Base-by-base conservation (phyloP, 169 alveolate species). In the Cryptosporidium bovis region DNA sequence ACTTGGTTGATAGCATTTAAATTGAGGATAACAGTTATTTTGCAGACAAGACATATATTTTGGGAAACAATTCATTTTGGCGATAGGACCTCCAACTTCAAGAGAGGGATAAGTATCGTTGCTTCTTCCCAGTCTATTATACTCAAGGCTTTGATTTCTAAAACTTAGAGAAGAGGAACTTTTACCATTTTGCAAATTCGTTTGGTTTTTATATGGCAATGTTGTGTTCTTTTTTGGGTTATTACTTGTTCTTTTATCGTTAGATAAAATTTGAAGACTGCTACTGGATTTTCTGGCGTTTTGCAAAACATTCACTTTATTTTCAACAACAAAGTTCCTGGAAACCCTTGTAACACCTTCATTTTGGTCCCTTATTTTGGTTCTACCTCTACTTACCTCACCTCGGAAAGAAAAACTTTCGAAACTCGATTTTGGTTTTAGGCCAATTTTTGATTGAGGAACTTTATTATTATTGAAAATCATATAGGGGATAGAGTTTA, bases 61-160 rank as follows among this genome's bases (percentile, higher is more conserved):
- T 15, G 67, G 51, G 31, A 51, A 6, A 51, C 83, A 50, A 69
- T 69, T 69, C 68, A 69, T 69, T 56, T 66, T 69, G 66, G 66
- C 66, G 36, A 69, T 69, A 51, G 83, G 83, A 13, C 83, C 83
- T 31, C 83, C 83, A 31, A 69, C 83, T 31, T 69, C 67, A n/a
- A 69, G 55, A 3, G 83, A 69, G 20, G 83, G 83, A 34, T 69
- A 69, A 20, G 56, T 69, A 50, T 69, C 83, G 27, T 53, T 3
- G 27, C 34, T 34, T 0, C 60, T 29, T 18, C 48, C 20, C 2
- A 67, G 44, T 8, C 40, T 20, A n/a, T 27, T 12, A 33, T 29
- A 15, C 60, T 18, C 67, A 48, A 24, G 4, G 29, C 55, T 34
- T 46, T 66, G 64, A 46, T 48, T 69, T 5, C 31, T 69, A 18